Evolutionary conservation across 2,329 filamentous ascomycete genomes (phyloP).

Genomic region (Alternaria incomplexa): DNA sequence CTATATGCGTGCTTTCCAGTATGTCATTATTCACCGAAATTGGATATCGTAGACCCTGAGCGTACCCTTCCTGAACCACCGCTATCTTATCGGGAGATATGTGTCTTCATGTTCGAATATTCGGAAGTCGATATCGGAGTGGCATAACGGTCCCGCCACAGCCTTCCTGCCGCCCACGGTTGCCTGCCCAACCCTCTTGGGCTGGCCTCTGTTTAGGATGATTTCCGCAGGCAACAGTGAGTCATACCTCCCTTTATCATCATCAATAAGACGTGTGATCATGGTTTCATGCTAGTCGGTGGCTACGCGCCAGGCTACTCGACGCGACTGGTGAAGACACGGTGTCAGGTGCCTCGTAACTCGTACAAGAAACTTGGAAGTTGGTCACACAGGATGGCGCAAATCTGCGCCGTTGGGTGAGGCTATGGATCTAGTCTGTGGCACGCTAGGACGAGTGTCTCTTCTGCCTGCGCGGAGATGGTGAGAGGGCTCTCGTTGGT

Average conservation of each 20-base stretch:
- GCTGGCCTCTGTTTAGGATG: not conserved
- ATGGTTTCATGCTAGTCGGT: slow-evolving; percentile 8
- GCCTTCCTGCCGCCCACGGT: slow-evolving; percentile 3
- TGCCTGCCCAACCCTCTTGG: slow-evolving; percentile 7
- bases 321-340: slow-evolving; percentile 27
- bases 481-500: slow-evolving; percentile 11
- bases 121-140: not conserved
- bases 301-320: slow-evolving; percentile 12
- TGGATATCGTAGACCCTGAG: not conserved
- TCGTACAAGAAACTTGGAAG: slow-evolving; percentile 16
- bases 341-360: slow-evolving; percentile 36
- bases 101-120: not conserved
- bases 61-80: not conserved
- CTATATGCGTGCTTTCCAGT: not conserved
- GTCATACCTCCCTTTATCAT: slow-evolving; percentile 12
- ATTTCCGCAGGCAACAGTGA: slow-evolving; percentile 20
- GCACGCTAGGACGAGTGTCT: slow-evolving; percentile 17
- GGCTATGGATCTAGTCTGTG: slow-evolving; percentile 10
- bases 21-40: not conserved
- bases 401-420: slow-evolving; percentile 16
- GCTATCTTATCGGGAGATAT: not conserved
- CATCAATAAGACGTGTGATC: slow-evolving; percentile 14
- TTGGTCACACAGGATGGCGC: slow-evolving; percentile 23
- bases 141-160: slow-evolving; percentile 1
- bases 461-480: slow-evolving; percentile 23